Base-by-base conservation (phyloP, 78 protist genomes). In the Guillardia theta region DNA sequence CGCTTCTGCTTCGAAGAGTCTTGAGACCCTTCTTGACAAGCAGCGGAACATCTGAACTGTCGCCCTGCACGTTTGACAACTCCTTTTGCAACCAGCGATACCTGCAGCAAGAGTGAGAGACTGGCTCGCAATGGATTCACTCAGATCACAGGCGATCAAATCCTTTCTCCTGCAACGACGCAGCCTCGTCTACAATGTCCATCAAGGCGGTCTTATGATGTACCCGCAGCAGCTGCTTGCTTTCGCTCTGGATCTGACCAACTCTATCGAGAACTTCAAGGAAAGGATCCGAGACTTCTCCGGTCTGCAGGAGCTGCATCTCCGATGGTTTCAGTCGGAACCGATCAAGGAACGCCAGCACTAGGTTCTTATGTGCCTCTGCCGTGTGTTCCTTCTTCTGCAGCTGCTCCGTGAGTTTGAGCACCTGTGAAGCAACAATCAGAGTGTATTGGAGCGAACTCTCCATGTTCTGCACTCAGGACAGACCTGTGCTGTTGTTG, bases 121-220 rank as follows among this genome's bases (percentile, higher is more conserved):
- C 58, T 58, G 27, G 45, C 27, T 22, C 27, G 21, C 93, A 10
- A 19, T 8, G 48, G 8, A 12, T 12, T 10, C 76, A 53, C 10
- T 9, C 54, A 41, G 24, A 33, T 48, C 45, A 45, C 76, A 93
- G 54, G 48, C 95, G 48, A 22, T 58, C 58, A 78, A 36, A 77
- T 5, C 77, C 78, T 1, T 21, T 36, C 15, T 92, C 88, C 45
- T 92, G 88, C 24, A 94, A 88, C 33, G 92, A 94, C 8, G 94
- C 54, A 0, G 48, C 0, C 22, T 92, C 96, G 93, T 88, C 93
- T 24, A 88, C 62, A 8, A 88, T 22, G 47, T 88, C 93, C 93
- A 88, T 45, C 54, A 90, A 64, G 12, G 96, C 94, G 0, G 47
- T 76, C 88, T 94, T 93, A 41, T 88, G 94, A 46, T 50, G 92